Evolutionary conservation across 169 alveolate species (phyloP).

Genomic region (Perkinsus marinus): DNA sequence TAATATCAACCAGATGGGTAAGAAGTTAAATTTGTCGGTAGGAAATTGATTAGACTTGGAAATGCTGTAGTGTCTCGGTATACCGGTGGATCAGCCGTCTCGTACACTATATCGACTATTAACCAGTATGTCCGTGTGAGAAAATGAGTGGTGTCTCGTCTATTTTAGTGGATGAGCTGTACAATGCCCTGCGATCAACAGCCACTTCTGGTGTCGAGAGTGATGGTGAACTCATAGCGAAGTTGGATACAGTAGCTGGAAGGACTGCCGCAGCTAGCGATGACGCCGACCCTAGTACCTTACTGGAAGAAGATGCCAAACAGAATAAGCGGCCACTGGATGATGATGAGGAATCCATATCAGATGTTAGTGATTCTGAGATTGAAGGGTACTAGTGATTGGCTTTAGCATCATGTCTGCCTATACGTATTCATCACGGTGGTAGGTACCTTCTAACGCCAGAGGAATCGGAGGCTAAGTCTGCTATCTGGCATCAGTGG

Average conservation of each 20-base stretch:
- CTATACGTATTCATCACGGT: background rate
- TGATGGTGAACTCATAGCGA: background rate
- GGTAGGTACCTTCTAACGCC: constrained; percentile 4
- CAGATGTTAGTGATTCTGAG: background rate
- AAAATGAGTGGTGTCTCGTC: too few relatives aligned
- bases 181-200: background rate
- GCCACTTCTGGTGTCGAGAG: background rate
- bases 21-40: too few relatives aligned
- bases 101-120: too few relatives aligned
- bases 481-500: constrained; percentile 16
- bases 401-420: background rate
- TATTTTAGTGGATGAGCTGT: background rate
- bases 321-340: constrained; percentile 7
- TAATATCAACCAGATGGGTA: too few relatives aligned
- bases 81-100: too few relatives aligned
- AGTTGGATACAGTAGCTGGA: background rate
- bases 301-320: background rate
- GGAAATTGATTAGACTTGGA: too few relatives aligned
- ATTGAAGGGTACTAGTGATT: background rate
- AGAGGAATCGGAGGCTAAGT: constrained; percentile 14
- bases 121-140: too few relatives aligned
- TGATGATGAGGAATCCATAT: background rate
- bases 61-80: too few relatives aligned
- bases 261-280: background rate
- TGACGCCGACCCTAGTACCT: background rate